phyloP scores from a whole-genome alignment of 331 rosid species.

The Acacia concinna region DNA sequence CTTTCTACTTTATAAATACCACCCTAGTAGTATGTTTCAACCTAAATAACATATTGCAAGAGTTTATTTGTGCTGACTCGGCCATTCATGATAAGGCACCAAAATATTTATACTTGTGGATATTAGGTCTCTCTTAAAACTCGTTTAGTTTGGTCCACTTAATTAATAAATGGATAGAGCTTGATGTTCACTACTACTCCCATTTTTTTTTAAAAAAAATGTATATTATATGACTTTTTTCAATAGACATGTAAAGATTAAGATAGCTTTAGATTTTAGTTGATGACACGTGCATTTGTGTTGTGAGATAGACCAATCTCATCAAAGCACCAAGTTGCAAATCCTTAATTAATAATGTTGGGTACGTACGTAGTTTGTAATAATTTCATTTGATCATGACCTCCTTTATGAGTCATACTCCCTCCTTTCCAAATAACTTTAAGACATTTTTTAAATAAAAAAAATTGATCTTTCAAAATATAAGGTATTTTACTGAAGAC shows the following conservation, averaged over 20 bases:
- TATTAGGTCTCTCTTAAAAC: neutral
- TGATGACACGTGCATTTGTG: neutral
- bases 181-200: neutral
- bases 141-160: neutral
- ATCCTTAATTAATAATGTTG: neutral
- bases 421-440: too few species aligned
- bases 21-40: neutral
- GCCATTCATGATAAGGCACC: neutral
- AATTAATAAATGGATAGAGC: neutral
- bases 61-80: neutral
- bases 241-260: neutral
- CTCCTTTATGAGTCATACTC: neutral
- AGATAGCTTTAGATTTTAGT: neutral
- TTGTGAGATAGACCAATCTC: neutral
- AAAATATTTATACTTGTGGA: neutral
- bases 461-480: neutral
- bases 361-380: neutral
- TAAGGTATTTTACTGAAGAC: neutral
- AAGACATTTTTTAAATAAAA: too few species aligned
- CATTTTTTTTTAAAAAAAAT: neutral
- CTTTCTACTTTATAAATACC: too few species aligned
- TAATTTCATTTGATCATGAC: slow-evolving; percentile 13
- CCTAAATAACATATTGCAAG: neutral
- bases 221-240: neutral
- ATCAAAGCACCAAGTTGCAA: neutral